phyloP scores from a whole-genome alignment of 129 eudicot species.

The Flaveria brownii region DNA sequence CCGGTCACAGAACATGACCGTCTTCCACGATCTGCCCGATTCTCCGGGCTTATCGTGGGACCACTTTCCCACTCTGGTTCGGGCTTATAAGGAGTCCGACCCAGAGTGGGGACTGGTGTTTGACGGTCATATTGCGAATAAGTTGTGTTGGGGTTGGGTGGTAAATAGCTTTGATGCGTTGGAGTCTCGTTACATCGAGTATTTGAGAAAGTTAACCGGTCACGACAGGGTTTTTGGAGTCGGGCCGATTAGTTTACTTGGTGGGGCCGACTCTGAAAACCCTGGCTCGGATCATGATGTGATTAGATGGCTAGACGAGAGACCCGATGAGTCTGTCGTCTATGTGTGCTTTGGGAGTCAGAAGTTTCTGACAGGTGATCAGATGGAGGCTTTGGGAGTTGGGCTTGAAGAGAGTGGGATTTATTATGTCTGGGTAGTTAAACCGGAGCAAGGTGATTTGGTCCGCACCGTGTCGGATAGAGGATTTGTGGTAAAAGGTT shows the following conservation, averaged over 20 bases:
- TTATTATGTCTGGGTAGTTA: constrained; percentile 65
- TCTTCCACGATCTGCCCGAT: constrained; percentile 44
- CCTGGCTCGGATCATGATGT: constrained; percentile 24
- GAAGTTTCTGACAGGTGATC: constrained; percentile 34
- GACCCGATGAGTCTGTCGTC: constrained; percentile 42
- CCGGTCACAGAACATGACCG: constrained; percentile 7
- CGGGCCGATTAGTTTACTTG: constrained; percentile 43
- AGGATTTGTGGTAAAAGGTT: constrained; percentile 56
- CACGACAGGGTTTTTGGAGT: constrained; percentile 49
- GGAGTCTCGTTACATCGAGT: constrained; percentile 47
- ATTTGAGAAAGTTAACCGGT: constrained; percentile 33
- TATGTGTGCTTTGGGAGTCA: constrained; percentile 76
- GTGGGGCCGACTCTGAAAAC: constrained; percentile 9
- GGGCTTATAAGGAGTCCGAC: constrained; percentile 39
- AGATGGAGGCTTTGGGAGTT: constrained; percentile 49
- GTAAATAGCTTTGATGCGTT: constrained; percentile 56
- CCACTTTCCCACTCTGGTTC: constrained; percentile 53
- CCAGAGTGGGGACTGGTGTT: constrained; percentile 45
- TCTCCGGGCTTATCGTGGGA: constrained; percentile 46
- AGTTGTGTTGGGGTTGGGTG: constrained; percentile 60
- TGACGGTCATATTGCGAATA: constrained; percentile 38
- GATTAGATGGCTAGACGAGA: constrained; percentile 45
- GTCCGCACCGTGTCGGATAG: constrained; percentile 37
- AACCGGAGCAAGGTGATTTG: constrained; percentile 38
- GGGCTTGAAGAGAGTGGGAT: constrained; percentile 64